These are phyloP conservation scores for Fagus sylvatica DNA, from an alignment of 306 rosid genomes.

Conservation along the genomic window DNA sequence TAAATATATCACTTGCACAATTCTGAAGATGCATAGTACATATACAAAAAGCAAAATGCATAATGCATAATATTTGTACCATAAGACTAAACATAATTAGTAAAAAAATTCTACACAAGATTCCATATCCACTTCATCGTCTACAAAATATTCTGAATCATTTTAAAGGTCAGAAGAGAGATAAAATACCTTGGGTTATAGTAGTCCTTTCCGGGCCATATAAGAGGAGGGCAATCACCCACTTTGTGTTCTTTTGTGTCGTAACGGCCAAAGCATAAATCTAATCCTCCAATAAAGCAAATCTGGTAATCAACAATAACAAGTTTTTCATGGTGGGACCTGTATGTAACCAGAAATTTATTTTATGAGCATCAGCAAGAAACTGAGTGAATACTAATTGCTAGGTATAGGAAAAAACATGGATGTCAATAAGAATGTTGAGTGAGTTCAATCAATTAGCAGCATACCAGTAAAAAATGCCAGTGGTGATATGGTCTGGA, in stretches of 20 bases:
- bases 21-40: neutral
- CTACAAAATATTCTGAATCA: neutral
- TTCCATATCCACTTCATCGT: neutral
- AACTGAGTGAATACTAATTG: conserved; percentile 14
- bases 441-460: conserved; percentile 1
- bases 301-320: conserved; percentile 92
- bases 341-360: conserved; percentile 46
- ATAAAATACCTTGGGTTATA: conserved; percentile 82
- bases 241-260: conserved; percentile 91
- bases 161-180: neutral
- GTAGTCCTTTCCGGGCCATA: conserved; percentile 98
- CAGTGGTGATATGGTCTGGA: conserved; percentile 95
- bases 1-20: neutral
- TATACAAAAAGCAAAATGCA: neutral
- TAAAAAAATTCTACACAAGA: neutral
- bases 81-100: neutral
- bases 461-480: conserved; percentile 90
- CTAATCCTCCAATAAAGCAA: conserved; percentile 96
- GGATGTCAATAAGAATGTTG: conserved; percentile 1
- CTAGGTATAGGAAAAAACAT: conserved; percentile 8
- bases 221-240: conserved; percentile 72
- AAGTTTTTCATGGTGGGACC: conserved; percentile 99
- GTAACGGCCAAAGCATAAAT: conserved; percentile 98
- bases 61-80: neutral
- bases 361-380: conserved; percentile 43